Percentiles rank a stretch among this genome's conserved stretches.
These are phyloP conservation scores for Aspergillus sp. DNA, from an alignment of 2,329 filamentous ascomycete genomes.

Conservation along the genomic window DNA sequence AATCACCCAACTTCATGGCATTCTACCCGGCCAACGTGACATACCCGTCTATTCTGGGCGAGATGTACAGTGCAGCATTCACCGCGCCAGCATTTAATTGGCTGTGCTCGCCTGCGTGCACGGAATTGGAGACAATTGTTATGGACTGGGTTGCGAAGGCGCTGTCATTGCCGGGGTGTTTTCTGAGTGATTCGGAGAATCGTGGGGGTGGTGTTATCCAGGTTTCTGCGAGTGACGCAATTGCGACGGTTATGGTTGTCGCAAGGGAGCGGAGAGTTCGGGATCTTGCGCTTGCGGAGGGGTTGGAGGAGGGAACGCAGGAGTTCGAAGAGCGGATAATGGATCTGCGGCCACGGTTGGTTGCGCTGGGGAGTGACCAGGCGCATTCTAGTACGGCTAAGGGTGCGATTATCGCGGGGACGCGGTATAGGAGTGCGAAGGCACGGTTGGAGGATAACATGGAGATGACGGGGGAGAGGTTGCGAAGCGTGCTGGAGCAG, in stretches of 20 bases:
- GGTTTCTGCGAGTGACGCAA: slow-evolving; percentile 79
- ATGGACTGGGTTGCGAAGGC: slow-evolving; percentile 84
- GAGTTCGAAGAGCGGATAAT: slow-evolving; percentile 65
- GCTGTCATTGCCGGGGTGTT: slow-evolving; percentile 65
- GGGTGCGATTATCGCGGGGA: slow-evolving; percentile 76
- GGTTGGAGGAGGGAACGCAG: slow-evolving; percentile 38
- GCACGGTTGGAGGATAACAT: slow-evolving; percentile 59
- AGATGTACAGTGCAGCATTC: slow-evolving; percentile 86
- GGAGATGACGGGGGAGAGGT: slow-evolving; percentile 58
- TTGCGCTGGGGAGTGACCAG: slow-evolving; percentile 72
- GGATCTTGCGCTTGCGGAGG: slow-evolving; percentile 49
- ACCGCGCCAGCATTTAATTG: slow-evolving; percentile 93
- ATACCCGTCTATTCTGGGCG: slow-evolving; percentile 78
- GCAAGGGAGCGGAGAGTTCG: slow-evolving; percentile 73
- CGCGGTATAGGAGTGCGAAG: slow-evolving; percentile 67
- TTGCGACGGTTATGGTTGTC: slow-evolving; percentile 79
- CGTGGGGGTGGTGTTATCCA: slow-evolving; percentile 87
- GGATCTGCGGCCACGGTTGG: slow-evolving; percentile 61
- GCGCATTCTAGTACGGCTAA: slow-evolving; percentile 83
- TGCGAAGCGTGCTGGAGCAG: slow-evolving; percentile 57
- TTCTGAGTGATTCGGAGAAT: slow-evolving; percentile 59
- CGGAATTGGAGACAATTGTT: slow-evolving; percentile 86
- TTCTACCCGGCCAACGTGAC: slow-evolving; percentile 82
- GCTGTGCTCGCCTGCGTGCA: slow-evolving; percentile 87
- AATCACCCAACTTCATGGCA: slow-evolving; percentile 89